These are phyloP conservation scores for Smittium culicis DNA, from an alignment of 371 early-diverging fungal genomes.

Conservation along the genomic window DNA sequence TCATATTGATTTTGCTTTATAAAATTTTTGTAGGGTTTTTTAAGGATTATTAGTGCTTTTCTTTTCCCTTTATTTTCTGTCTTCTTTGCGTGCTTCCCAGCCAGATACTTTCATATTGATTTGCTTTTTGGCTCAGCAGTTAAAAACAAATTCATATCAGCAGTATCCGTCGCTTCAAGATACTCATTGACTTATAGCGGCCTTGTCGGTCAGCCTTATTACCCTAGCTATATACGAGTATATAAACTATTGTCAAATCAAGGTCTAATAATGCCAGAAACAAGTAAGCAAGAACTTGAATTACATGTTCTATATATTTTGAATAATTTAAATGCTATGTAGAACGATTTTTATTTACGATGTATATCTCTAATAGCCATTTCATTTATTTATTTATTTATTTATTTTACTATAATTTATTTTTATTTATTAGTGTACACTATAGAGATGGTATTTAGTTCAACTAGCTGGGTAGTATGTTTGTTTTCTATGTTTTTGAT, in stretches of 20 bases:
- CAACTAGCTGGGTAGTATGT: slow-evolving; percentile 17
- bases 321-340: too few relatives aligned
- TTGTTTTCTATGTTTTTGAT: slow-evolving; percentile 25
- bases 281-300: slow-evolving; percentile 1
- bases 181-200: slow-evolving; percentile 27
- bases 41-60: too few relatives aligned
- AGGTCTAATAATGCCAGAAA: slow-evolving; percentile 15
- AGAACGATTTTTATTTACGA: too few relatives aligned
- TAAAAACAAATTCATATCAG: not conserved
- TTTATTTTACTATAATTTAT: not conserved
- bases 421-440: slow-evolving; percentile 5
- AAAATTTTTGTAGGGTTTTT: too few relatives aligned
- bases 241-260: slow-evolving; percentile 17
- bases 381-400: not conserved
- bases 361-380: too few relatives aligned
- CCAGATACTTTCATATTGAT: not conserved
- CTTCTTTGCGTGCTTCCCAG: slow-evolving; percentile 15
- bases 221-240: slow-evolving; percentile 19
- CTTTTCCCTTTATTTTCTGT: slow-evolving; percentile 13
- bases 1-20: too few relatives aligned
- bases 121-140: not conserved
- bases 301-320: too few relatives aligned
- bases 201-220: slow-evolving; percentile 23
- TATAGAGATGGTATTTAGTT: slow-evolving; percentile 1
- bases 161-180: slow-evolving; percentile 16